phyloP scores from a whole-genome alignment of 2,329 filamentous ascomycete species.

The Hypoxylon sp. region DNA sequence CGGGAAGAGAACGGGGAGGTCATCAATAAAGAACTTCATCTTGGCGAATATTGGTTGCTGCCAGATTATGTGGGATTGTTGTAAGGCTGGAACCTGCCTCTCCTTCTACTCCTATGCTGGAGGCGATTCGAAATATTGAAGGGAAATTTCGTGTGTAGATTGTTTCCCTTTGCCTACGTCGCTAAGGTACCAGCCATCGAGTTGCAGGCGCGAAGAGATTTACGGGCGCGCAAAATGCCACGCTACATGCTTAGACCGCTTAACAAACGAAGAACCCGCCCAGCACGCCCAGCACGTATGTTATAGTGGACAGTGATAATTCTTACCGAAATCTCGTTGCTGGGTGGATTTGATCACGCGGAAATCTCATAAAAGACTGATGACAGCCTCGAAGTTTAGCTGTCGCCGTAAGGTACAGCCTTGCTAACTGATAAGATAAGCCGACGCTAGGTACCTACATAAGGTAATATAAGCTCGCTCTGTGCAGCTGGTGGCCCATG shows the following conservation, averaged over 20 bases:
- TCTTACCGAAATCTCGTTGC: background rate
- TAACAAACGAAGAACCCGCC: background rate
- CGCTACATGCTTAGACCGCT: slow-evolving; percentile 1
- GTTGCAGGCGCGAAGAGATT: background rate
- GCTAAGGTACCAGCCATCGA: background rate
- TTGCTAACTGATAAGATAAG: slow-evolving; percentile 30
- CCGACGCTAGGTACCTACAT: background rate
- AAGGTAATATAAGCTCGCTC: background rate
- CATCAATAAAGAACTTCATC: slow-evolving; percentile 85
- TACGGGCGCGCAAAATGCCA: background rate
- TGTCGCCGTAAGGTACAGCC: background rate
- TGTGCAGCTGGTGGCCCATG: slow-evolving; percentile 19
- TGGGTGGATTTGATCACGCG: slow-evolving; percentile 2
- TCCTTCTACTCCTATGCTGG: background rate
- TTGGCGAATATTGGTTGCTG: slow-evolving; percentile 49
- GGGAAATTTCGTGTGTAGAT: background rate
- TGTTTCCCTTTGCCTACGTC: background rate
- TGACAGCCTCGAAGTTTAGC: slow-evolving; percentile 5
- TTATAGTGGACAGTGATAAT: background rate
- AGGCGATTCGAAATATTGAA: background rate
- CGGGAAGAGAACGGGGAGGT: slow-evolving; percentile 56
- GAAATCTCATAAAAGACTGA: slow-evolving; percentile 11
- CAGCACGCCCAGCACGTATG: background rate
- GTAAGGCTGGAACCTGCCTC: background rate
- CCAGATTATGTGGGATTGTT: background rate